phyloP scores from a whole-genome alignment of 2,329 filamentous ascomycete species.

The Trichoderma pleuroti region DNA sequence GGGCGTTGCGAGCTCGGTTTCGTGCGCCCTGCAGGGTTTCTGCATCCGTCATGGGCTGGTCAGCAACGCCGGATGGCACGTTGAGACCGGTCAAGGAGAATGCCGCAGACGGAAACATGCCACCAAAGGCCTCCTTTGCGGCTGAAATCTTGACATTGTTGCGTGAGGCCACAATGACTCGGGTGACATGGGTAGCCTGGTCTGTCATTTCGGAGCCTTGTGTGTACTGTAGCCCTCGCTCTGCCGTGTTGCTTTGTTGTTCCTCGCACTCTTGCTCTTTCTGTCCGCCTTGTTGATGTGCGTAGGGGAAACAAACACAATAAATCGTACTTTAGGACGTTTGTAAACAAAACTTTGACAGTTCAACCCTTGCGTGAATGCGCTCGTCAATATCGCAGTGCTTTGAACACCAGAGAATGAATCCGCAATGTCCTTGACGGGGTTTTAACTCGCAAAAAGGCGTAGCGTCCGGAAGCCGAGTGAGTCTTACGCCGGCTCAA shows the following conservation, averaged over 20 bases:
- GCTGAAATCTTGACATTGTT: conserved; percentile 41
- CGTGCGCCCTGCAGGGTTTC: conserved; percentile 39
- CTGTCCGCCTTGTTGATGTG: not conserved
- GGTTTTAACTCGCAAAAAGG: not conserved
- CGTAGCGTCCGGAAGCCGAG: not conserved
- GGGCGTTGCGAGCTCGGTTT: conserved; percentile 36
- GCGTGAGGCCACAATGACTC: conserved; percentile 36
- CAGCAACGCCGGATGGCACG: conserved; percentile 38
- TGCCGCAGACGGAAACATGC: conserved; percentile 32
- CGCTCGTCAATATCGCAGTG: not conserved
- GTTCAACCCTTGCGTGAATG: not conserved
- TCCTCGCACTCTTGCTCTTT: not conserved
- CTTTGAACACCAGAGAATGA: not conserved
- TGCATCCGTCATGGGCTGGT: conserved; percentile 38
- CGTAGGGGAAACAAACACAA: not conserved
- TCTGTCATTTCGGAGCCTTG: not conserved
- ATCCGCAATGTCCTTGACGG: not conserved
- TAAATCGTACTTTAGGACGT: not conserved
- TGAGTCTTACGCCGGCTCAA: conserved; percentile 5
- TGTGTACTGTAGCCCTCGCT: not conserved
- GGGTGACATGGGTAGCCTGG: not conserved
- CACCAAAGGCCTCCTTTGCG: conserved; percentile 34
- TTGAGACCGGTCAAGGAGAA: conserved; percentile 30
- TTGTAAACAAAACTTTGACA: not conserved
- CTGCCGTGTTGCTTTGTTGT: not conserved